These are phyloP conservation scores for Globisporangium sylvaticum DNA, from an alignment of 352 stramenopile species.

Conservation along the genomic window DNA sequence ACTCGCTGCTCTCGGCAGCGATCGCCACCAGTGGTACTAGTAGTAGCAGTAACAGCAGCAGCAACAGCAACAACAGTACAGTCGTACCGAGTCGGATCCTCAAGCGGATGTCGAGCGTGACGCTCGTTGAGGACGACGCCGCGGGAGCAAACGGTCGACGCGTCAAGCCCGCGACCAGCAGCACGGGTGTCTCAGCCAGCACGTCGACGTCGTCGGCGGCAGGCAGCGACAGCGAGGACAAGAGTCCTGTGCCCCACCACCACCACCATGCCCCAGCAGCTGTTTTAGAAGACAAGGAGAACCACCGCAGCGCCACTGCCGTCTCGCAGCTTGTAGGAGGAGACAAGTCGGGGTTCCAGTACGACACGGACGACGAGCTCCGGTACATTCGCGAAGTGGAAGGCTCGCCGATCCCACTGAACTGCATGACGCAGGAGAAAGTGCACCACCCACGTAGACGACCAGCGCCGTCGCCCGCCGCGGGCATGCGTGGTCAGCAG, in stretches of 20 bases:
- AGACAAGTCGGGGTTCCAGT: constrained; percentile 14
- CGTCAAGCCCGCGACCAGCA: constrained; percentile 9
- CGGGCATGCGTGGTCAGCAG: constrained; percentile 22
- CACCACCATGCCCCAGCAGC: background rate
- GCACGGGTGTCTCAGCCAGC: background rate
- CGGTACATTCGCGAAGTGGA: constrained; percentile 24
- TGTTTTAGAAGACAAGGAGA: background rate
- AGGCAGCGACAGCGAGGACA: constrained; percentile 16
- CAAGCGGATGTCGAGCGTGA: constrained; percentile 45
- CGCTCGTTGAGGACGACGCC: constrained; percentile 30
- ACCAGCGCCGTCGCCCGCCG: constrained; percentile 31
- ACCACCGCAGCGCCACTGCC: background rate
- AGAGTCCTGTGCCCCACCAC: constrained; percentile 13
- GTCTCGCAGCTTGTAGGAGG: background rate
- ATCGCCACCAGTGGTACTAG: background rate
- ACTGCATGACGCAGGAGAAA: constrained; percentile 45
- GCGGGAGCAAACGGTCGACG: constrained; percentile 7
- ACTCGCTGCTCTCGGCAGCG: constrained; percentile 9
- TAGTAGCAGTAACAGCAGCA: constrained; percentile 12
- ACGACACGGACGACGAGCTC: constrained; percentile 28
- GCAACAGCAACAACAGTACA: constrained; percentile 7
- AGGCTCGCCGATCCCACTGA: constrained; percentile 27
- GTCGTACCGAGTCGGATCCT: constrained; percentile 26
- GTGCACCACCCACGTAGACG: constrained; percentile 35
- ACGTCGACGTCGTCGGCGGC: constrained; percentile 11